Base-by-base conservation (phyloP, 2,329 filamentous ascomycete species). In the Fusarium transvaalense region DNA sequence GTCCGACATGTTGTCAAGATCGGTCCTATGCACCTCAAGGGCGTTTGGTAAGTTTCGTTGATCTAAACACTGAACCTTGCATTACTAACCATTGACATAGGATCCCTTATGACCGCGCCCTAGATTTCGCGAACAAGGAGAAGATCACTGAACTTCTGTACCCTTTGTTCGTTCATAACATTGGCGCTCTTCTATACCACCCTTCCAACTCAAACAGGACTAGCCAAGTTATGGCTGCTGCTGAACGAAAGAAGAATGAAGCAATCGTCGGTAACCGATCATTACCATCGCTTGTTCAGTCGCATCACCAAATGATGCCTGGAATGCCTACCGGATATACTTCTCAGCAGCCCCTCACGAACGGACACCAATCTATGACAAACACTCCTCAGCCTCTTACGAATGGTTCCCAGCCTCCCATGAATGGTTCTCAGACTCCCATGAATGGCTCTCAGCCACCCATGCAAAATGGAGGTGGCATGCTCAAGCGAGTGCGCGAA, bases 51-150 rank as follows among this genome's bases (percentile, higher is more conserved):
- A 83, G 91, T 83, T 56, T 50, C 9, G 17, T 21, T 27, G 23
- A 37, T 74, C 58, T 70, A 35, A 46, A 21, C 23, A 2, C 38
- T 37, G 23, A 27, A 42, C 45, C 29, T 39, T n/a, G 56, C 37
- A 37, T 43, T 35, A 56, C 77, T 78, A 71, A 79, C 65, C 31
- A n/a, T 68, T 69, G 69, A 61, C 48, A 19, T 73, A 97, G 94
- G 94, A 99, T 99, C 75, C 96, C 96, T 3, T 98, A 97, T 75
- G 96, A 98, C 74, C 91, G 96, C 71, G 96, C 96, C n/a, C 83
- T 99, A 55, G 96, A 98, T 75, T 98, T 99, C 78, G 96, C 96
- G 70, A 99, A 99, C 84, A 98, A 97, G 86, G 96, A 99, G 81
- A 98, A 98, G 83, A 99, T 98, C 69, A 98, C 96, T 0, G 95